A percentile compares a stretch with the other conserved stretches of the same genome.
phyloP scores from a whole-genome alignment of 495 filamentous ascomycete genomes.

The Aspergillus nanangensis region DNA sequence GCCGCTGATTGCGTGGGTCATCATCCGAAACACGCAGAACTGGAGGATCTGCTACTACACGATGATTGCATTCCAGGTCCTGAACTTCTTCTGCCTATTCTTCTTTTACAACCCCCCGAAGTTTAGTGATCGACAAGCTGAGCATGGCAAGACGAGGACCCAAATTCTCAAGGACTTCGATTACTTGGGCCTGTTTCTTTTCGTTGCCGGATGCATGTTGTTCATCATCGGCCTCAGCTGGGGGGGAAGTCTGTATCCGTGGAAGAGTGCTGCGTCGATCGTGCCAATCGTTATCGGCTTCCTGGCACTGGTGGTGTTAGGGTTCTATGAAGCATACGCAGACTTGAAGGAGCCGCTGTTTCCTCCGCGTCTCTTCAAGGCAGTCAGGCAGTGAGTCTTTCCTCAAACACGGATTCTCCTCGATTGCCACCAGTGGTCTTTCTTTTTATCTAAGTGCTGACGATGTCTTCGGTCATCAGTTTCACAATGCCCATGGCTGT shows the following conservation, averaged over 20 bases:
- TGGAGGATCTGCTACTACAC: conserved; percentile 2
- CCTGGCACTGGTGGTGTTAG: not conserved
- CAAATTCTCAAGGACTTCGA: not conserved
- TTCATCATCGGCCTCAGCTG: conserved; percentile 3
- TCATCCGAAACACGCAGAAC: conserved; percentile 1
- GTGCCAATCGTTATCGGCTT: not conserved
- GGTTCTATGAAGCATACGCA: not conserved
- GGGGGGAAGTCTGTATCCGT: not conserved
- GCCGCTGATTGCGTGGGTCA: conserved; percentile 1
- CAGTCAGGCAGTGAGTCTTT: not conserved
- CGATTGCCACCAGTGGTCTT: no score
- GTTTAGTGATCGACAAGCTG: not conserved
- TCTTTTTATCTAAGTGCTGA: no score
- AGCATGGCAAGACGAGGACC: not conserved
- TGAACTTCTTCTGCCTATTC: not conserved
- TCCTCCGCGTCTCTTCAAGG: not conserved
- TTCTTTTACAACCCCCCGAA: not conserved
- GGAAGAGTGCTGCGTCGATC: not conserved
- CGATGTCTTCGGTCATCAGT: no score
- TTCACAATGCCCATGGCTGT: no score
- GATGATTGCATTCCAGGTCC: conserved; percentile 3
- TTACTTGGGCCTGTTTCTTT: conserved; percentile 1
- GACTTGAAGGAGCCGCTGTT: not conserved
- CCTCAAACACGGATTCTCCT: no score
- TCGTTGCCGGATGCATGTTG: not conserved